Percentiles rank a stretch among this genome's conserved stretches.
Evolutionary conservation across 2,329 filamentous ascomycete species (phyloP).

Genomic region (Pseudonectria buxi): DNA sequence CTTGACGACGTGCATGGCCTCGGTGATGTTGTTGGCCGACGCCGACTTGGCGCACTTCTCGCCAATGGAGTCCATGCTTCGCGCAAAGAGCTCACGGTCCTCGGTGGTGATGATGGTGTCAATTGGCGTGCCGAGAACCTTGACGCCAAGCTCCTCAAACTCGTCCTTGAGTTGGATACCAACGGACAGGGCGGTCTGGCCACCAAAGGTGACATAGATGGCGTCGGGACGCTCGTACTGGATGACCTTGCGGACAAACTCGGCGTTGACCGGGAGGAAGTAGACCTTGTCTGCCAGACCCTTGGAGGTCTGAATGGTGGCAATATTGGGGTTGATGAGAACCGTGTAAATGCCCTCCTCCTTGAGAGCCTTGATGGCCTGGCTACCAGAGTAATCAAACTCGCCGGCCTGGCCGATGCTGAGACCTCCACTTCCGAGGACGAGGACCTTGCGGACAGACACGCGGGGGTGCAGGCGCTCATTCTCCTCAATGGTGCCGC

Average conservation of each 20-base stretch:
- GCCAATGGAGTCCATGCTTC: slow-evolving; percentile 96
- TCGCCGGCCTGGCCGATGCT: slow-evolving; percentile 98
- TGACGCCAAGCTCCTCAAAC: slow-evolving; percentile 85
- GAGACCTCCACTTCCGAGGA: slow-evolving; percentile 88
- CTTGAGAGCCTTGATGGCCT: slow-evolving; percentile 97
- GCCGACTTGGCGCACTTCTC: slow-evolving; percentile 98
- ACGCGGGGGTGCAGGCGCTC: slow-evolving; percentile 69
- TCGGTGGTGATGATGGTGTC: slow-evolving; percentile 98
- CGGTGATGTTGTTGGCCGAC: slow-evolving; percentile 80
- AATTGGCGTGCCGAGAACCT: slow-evolving; percentile 92
- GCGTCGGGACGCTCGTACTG: slow-evolving; percentile 89
- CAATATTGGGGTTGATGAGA: slow-evolving; percentile 98
- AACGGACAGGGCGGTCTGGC: slow-evolving; percentile 92
- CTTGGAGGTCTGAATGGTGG: slow-evolving; percentile 97
- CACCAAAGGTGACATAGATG: slow-evolving; percentile 96
- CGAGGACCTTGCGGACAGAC: slow-evolving; percentile 85
- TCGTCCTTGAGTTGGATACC: slow-evolving; percentile 97
- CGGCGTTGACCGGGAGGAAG: slow-evolving; percentile 92
- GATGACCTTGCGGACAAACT: slow-evolving; percentile 97
- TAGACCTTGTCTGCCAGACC: slow-evolving; percentile 98
- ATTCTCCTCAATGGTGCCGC: slow-evolving; percentile 74
- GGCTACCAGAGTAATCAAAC: slow-evolving; percentile 97
- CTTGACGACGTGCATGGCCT: slow-evolving; percentile 82
- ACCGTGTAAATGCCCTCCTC: slow-evolving; percentile 98
- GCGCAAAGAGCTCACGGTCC: slow-evolving; percentile 92